phyloP scores from a whole-genome alignment of 495 filamentous ascomycete genomes.

The Aspergillus hancockii region DNA sequence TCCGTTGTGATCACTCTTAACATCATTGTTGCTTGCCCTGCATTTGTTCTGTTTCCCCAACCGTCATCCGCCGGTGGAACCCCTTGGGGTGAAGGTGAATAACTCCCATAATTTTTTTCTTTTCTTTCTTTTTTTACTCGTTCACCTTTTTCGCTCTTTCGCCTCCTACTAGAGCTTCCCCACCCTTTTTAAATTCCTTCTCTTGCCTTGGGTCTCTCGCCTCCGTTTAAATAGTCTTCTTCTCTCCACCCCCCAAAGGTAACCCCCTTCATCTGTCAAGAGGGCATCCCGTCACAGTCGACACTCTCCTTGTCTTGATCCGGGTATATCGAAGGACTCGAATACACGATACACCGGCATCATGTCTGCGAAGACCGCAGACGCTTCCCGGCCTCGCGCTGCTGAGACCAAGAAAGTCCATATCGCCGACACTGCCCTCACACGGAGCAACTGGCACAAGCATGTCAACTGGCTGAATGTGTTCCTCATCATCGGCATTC shows the following conservation, averaged over 20 bases:
- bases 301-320: background rate
- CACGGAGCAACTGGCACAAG: constrained; percentile 87
- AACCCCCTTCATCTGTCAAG: background rate
- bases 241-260: background rate
- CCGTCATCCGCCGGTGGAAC: constrained; percentile 26
- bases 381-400: constrained; percentile 25
- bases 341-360: background rate
- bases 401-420: constrained; percentile 55
- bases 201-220: constrained; percentile 6
- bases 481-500: constrained; percentile 81
- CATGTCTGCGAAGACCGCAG: constrained; percentile 17
- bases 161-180: constrained; percentile 7
- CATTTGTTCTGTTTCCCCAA: constrained; percentile 24
- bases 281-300: background rate
- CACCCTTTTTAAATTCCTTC: constrained; percentile 13
- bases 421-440: constrained; percentile 68
- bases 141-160: constrained; percentile 13
- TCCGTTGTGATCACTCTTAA: background rate
- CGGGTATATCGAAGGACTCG: background rate
- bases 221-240: constrained; percentile 1
- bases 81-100: constrained; percentile 13
- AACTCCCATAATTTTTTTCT: constrained; percentile 16
- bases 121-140: constrained; percentile 18
- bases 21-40: constrained; percentile 11
- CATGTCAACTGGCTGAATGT: constrained; percentile 97